Percentiles rank a stretch among this genome's conserved stretches.
phyloP scores from a whole-genome alignment of 805 yeast genomes.

The Candida peoriensis region DNA sequence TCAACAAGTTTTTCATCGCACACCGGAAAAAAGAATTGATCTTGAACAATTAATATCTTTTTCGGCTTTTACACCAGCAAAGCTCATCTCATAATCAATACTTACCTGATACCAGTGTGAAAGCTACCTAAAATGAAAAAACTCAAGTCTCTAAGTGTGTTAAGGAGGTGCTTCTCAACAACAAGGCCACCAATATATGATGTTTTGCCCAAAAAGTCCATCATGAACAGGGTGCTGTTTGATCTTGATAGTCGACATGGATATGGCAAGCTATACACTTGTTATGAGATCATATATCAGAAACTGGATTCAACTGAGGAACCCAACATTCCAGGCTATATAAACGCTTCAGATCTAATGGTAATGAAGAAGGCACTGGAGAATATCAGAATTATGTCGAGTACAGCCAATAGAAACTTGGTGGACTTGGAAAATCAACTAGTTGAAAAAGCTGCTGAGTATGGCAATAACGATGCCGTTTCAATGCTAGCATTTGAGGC shows the following conservation, averaged over 20 bases:
- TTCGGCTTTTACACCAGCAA: no score
- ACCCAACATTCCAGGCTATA: constrained; percentile 37
- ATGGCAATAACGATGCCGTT: constrained; percentile 79
- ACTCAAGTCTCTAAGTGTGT: constrained; percentile 2
- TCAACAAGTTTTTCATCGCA: no score
- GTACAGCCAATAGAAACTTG: constrained; percentile 50
- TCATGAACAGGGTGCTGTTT: constrained; percentile 55
- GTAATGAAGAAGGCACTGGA: constrained; percentile 62
- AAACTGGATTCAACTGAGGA: constrained; percentile 30
- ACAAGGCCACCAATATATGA: constrained; percentile 36
- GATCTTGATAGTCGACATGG: constrained; percentile 59
- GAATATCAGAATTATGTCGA: constrained; percentile 55
- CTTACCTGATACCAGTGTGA: no score
- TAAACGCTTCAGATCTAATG: constrained; percentile 57
- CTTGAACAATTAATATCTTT: no score
- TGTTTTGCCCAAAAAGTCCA: constrained; percentile 53
- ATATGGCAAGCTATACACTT: constrained; percentile 48
- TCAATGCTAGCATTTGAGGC: constrained; percentile 68
- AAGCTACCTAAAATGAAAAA: neutral
- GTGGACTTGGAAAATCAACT: constrained; percentile 63
- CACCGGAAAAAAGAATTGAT: no score
- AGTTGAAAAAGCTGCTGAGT: constrained; percentile 78
- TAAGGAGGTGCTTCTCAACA: constrained; percentile 13
- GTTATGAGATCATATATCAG: constrained; percentile 46
- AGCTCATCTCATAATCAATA: no score